Evolutionary conservation across 306 rosid species (phyloP).

Genomic region (Casuarina cunninghamiana): DNA sequence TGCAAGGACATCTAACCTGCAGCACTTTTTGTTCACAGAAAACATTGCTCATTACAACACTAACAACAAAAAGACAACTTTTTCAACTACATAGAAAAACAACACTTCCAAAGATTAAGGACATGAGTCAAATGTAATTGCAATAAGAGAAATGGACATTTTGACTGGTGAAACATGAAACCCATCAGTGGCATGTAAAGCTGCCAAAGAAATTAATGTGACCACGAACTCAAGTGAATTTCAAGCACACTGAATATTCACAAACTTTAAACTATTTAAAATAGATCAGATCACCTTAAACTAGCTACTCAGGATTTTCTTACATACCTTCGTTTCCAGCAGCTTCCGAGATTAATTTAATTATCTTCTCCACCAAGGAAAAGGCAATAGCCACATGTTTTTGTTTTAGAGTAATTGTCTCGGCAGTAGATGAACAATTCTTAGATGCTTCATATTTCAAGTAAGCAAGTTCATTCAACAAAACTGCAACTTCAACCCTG

Average conservation of each 20-base stretch:
- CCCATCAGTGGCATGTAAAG: not conserved
- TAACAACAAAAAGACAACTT: not conserved
- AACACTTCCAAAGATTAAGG: not conserved
- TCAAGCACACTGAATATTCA: constrained; percentile 1
- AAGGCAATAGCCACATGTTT: constrained; percentile 72
- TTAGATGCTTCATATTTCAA: constrained; percentile 79
- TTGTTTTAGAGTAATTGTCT: constrained; percentile 56
- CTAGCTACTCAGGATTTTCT: constrained; percentile 15
- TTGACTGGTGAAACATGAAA: not conserved
- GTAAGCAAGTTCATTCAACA: constrained; percentile 85
- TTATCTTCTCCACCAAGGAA: constrained; percentile 83
- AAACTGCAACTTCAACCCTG: constrained; percentile 92
- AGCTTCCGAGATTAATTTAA: constrained; percentile 63
- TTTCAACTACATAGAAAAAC: not conserved
- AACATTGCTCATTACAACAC: not conserved
- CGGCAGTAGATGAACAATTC: constrained; percentile 52
- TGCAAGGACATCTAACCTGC: not conserved
- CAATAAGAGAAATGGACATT: not conserved
- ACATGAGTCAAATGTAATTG: not conserved
- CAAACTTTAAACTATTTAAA: not conserved
- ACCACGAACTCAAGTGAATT: not conserved
- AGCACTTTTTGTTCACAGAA: not conserved
- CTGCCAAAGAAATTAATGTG: not conserved
- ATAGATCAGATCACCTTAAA: constrained; percentile 1
- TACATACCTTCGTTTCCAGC: constrained; percentile 66